phyloP scores from a whole-genome alignment of 2,329 filamentous ascomycete species.

The Spiromastix sp. region DNA sequence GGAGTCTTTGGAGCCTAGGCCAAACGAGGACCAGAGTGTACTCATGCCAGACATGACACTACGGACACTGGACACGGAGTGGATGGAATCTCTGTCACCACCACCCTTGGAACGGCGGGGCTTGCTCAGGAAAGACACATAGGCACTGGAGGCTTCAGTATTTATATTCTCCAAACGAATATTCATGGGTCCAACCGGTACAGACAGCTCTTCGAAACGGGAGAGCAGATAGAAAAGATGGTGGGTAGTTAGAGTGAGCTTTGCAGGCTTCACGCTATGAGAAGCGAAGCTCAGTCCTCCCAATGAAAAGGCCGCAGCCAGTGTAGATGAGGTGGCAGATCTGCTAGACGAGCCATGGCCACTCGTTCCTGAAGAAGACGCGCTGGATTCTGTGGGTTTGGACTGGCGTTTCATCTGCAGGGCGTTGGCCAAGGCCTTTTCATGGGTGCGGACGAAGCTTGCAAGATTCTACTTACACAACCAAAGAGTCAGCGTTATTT shows the following conservation, averaged over 20 bases:
- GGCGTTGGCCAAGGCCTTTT: slow-evolving; percentile 93
- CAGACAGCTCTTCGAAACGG: slow-evolving; percentile 84
- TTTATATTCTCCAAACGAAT: slow-evolving; percentile 90
- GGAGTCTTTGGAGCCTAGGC: slow-evolving; percentile 68
- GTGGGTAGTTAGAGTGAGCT: slow-evolving; percentile 85
- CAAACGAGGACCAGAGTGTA: slow-evolving; percentile 79
- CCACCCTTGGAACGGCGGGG: slow-evolving; percentile 69
- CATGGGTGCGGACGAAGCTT: slow-evolving; percentile 91
- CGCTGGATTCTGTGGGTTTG: slow-evolving; percentile 55
- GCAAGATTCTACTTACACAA: slow-evolving; percentile 63
- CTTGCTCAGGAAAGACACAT: slow-evolving; percentile 88
- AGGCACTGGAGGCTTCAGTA: slow-evolving; percentile 72
- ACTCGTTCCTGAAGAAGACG: slow-evolving; percentile 46
- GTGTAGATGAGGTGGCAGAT: slow-evolving; percentile 58
- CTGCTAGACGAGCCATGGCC: slow-evolving; percentile 53
- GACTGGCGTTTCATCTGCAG: slow-evolving; percentile 68
- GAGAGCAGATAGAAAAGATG: slow-evolving; percentile 95
- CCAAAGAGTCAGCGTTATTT: too few relatives aligned
- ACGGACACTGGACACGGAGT: slow-evolving; percentile 90
- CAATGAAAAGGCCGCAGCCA: slow-evolving; percentile 78
- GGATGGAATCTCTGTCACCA: slow-evolving; percentile 82
- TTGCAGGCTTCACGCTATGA: slow-evolving; percentile 75
- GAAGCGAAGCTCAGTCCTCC: slow-evolving; percentile 78
- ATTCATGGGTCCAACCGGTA: slow-evolving; percentile 91
- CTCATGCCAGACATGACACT: slow-evolving; percentile 98